Evolutionary conservation across 331 rosid genomes (phyloP).

Genomic region (Acacia pycnantha): DNA sequence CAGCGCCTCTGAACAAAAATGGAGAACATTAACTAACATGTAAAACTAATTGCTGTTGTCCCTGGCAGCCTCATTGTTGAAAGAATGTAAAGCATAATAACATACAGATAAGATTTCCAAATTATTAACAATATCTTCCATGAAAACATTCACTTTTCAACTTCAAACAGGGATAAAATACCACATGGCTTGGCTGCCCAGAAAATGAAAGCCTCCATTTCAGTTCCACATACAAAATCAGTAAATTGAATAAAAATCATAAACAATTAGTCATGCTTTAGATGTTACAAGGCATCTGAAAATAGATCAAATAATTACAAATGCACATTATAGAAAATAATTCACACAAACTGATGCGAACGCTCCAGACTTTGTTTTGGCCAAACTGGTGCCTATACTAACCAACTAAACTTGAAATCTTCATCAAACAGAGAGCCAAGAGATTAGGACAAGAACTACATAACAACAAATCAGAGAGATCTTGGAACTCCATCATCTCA

Average conservation of each 20-base stretch:
- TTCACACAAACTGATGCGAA: not conserved
- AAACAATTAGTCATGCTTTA: not conserved
- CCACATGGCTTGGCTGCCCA: not conserved
- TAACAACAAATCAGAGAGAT: not conserved
- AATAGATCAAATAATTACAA: not conserved
- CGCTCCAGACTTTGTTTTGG: not conserved
- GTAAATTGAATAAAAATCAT: slow-evolving; percentile 5
- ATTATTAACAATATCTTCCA: not conserved
- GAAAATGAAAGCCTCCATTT: not conserved
- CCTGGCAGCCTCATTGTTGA: not conserved
- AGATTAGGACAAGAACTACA: not conserved
- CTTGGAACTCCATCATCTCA: not conserved
- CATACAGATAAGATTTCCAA: slow-evolving; percentile 7
- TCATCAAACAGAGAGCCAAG: not conserved
- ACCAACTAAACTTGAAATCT: not conserved
- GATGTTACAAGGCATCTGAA: not conserved
- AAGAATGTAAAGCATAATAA: not conserved
- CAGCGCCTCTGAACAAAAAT: slow-evolving; percentile 71
- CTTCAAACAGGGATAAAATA: not conserved
- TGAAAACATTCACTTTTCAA: slow-evolving; percentile 8
- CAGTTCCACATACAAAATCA: not conserved
- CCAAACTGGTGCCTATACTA: not conserved
- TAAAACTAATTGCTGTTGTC: not conserved
- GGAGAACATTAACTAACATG: not conserved
- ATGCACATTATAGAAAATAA: not conserved